A percentile compares a stretch with the other conserved stretches of the same genome.
These are phyloP conservation scores for Microcos paniculata DNA, from an alignment of 345 rosid species.

Conservation along the genomic window DNA sequence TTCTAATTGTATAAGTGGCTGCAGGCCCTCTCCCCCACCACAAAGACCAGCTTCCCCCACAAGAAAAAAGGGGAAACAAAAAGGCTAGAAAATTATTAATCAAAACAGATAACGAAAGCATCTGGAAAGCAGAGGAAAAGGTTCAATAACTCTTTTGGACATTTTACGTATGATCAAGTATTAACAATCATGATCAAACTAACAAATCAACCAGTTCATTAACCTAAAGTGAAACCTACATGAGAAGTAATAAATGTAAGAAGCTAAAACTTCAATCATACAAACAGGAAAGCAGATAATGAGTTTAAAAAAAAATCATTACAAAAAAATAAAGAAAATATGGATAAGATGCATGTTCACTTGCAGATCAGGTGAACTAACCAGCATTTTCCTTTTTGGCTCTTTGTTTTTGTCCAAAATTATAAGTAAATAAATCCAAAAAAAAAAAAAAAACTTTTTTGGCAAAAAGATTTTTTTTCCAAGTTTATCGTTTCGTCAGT, in stretches of 20 bases:
- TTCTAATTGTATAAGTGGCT: neutral
- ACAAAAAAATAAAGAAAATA: neutral
- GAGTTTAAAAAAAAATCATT: neutral
- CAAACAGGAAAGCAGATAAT: neutral
- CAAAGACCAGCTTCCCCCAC: neutral
- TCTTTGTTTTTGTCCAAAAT: neutral
- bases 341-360: neutral
- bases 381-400: neutral
- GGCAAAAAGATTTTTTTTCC: neutral
- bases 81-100: neutral
- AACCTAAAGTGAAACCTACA: neutral
- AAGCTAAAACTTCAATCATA: neutral
- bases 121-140: neutral
- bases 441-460: neutral
- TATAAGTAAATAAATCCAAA: neutral
- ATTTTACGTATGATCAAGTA: neutral
- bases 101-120: neutral
- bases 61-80: neutral
- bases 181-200: neutral
- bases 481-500: neutral
- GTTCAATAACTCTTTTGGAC: neutral
- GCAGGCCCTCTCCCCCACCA: no score
- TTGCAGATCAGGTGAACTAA: slow-evolving; percentile 1
- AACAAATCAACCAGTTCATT: neutral
- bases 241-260: neutral